Base-by-base conservation (phyloP, 78 protist genomes). In the Cyanophora paradoxa region DNA sequence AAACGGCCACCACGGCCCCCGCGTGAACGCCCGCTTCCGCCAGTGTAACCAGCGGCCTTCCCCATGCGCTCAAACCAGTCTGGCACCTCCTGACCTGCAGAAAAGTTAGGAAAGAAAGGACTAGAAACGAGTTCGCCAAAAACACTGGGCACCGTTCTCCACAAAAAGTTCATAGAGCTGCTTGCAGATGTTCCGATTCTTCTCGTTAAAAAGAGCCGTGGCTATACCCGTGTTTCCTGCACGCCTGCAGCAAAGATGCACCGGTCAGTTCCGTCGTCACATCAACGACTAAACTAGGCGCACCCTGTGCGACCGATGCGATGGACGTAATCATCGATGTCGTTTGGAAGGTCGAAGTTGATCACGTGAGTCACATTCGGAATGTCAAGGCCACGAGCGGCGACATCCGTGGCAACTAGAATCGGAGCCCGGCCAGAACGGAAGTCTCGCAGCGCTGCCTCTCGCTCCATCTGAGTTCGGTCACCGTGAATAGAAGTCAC, bases 381-480 rank as follows among this genome's bases (percentile, higher is more conserved):
- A 40, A 97, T 92, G 80, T 97, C 97, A 22, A 97, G 81, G 3
- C 99, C 98, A 42, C 98, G 90, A 4, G 98, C 86, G 30, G 97
- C 96, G 13, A 97, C 98, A 41, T 92, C 96, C 26, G 99, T 97
- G 33, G 98, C 99, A 22, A 94, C 96, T 31, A 97, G 83, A 65
- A 94, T 61, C 39, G 87, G 86, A 34, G 88, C 61, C 17, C 34
- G 42, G 57, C 77, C 79, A 8, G 34, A 1, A 36, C 93, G 80
- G 84, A 86, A 91, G 24, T 61, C 67, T 10, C 52, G 44, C 40
- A 94, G 90, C 10, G 96, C 98, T 1, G 58, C 77, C 70, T 96
- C 98, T 16, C 99, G 82, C 79, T 97, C 95, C 14, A 34, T 41
- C 82, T 98, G 99, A 11, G 86, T 24, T 36, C 97, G 90, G 85